phyloP scores from a whole-genome alignment of 495 filamentous ascomycete genomes.

The Clohesyomyces aquaticus region DNA sequence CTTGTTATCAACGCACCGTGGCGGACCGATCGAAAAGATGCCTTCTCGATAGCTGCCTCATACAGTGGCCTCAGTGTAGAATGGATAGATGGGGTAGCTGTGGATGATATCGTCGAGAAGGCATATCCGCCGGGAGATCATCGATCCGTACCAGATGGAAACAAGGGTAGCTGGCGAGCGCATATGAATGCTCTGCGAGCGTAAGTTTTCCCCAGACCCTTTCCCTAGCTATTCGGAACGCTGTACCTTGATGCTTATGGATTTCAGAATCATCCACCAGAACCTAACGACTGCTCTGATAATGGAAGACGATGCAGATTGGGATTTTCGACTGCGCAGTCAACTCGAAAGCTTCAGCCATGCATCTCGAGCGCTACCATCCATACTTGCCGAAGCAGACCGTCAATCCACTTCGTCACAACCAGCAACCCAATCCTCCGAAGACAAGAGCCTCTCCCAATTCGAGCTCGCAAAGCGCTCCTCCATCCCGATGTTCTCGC shows the following conservation, averaged over 20 bases:
- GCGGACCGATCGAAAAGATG: slow-evolving; percentile 33
- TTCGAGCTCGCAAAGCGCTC: slow-evolving; percentile 22
- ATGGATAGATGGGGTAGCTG: slow-evolving; percentile 31
- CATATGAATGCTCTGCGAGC: slow-evolving; percentile 36
- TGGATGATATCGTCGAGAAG: slow-evolving; percentile 22
- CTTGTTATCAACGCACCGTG: slow-evolving; percentile 34
- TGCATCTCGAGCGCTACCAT: slow-evolving; percentile 4
- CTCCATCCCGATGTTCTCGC: slow-evolving; percentile 12
- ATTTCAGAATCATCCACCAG: slow-evolving; percentile 16
- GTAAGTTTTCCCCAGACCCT: slow-evolving; percentile 9
- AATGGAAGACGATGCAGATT: slow-evolving; percentile 41
- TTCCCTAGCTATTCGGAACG: neutral
- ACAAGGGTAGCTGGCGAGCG: slow-evolving; percentile 36
- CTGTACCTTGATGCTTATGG: neutral
- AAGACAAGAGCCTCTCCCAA: neutral
- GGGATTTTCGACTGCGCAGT: slow-evolving; percentile 33
- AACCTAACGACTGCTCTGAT: slow-evolving; percentile 37
- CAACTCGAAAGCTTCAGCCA: slow-evolving; percentile 24
- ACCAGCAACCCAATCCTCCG: neutral
- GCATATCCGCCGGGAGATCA: slow-evolving; percentile 35
- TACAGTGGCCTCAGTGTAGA: slow-evolving; percentile 24
- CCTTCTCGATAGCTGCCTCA: slow-evolving; percentile 26
- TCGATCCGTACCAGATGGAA: slow-evolving; percentile 10
- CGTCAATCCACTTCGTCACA: neutral
- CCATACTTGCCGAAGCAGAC: neutral